Evolutionary conservation across 1,284 basidiomycete species (phyloP).

Genomic region (Ustilago loliicola): DNA sequence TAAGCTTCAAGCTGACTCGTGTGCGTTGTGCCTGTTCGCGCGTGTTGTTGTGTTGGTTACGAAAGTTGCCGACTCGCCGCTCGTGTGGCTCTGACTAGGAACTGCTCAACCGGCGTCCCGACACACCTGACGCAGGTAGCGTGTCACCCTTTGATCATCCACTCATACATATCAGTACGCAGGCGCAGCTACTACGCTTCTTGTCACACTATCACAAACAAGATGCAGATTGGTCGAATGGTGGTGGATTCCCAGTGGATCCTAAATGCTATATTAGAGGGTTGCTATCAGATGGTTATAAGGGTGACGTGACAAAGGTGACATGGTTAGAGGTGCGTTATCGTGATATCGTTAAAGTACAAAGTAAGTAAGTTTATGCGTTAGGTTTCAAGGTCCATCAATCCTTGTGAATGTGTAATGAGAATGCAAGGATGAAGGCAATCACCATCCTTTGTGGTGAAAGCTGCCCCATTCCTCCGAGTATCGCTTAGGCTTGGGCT

Average conservation of each 20-base stretch:
- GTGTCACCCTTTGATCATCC: background rate
- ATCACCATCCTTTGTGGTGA: slow-evolving; percentile 66
- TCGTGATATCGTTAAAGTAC: slow-evolving; percentile 38
- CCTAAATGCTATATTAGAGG: slow-evolving; percentile 32
- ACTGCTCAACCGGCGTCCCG: background rate
- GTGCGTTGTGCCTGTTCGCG: background rate
- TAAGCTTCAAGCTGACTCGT: background rate
- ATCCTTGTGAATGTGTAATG: background rate
- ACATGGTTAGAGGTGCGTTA: slow-evolving; percentile 15
- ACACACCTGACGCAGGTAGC: background rate
- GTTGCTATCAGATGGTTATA: slow-evolving; percentile 3
- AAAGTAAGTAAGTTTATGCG: slow-evolving; percentile 6
- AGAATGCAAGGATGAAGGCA: background rate
- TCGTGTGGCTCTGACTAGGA: background rate
- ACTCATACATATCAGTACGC: no score
- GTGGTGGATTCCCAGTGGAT: slow-evolving; percentile 20
- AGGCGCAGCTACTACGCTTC: background rate
- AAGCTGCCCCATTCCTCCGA: slow-evolving; percentile 63
- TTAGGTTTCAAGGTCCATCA: background rate
- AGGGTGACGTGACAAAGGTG: slow-evolving; percentile 14
- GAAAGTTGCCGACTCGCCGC: background rate
- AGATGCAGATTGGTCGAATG: background rate
- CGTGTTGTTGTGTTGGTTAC: slow-evolving; percentile 8
- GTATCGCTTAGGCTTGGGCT: slow-evolving; percentile 44
- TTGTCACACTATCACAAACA: background rate